phyloP scores from a whole-genome alignment of 78 protist species.

The Polysphondylium violaceum region DNA sequence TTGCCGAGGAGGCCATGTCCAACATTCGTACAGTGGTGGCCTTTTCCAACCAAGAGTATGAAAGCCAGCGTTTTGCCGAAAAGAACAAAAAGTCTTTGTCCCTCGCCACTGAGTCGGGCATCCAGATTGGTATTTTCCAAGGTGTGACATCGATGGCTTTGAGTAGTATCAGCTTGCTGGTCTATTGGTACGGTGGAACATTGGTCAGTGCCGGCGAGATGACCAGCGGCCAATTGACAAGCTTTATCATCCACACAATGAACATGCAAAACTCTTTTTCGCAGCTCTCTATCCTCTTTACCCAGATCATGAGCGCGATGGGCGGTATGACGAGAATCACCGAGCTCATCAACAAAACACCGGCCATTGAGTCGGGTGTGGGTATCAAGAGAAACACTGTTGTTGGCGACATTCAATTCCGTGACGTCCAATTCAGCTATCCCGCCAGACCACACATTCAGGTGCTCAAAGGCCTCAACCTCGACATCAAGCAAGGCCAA shows the following conservation, averaged over 20 bases:
- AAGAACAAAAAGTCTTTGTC: constrained; percentile 13
- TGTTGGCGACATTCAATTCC: constrained; percentile 59
- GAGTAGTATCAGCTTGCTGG: constrained; percentile 30
- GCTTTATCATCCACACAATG: constrained; percentile 86
- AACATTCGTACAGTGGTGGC: constrained; percentile 85
- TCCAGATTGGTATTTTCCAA: constrained; percentile 69
- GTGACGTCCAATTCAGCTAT: constrained; percentile 86
- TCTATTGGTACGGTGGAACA: constrained; percentile 90
- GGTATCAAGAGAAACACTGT: neutral
- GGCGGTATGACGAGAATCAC: constrained; percentile 74
- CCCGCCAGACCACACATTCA: constrained; percentile 82
- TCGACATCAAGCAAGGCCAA: constrained; percentile 80
- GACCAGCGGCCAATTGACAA: constrained; percentile 79
- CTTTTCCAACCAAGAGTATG: constrained; percentile 62
- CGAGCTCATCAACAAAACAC: constrained; percentile 22
- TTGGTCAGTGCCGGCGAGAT: constrained; percentile 79
- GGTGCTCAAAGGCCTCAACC: constrained; percentile 51
- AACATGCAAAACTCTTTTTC: constrained; percentile 43
- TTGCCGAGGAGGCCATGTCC: constrained; percentile 79
- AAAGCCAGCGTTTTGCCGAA: neutral
- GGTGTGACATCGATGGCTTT: constrained; percentile 56
- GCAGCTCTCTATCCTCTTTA: constrained; percentile 58
- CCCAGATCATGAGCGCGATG: constrained; percentile 24
- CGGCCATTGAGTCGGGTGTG: neutral
- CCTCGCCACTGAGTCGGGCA: constrained; percentile 31